These are phyloP conservation scores for Apostasia shenzhenica DNA, from an alignment of 106 monocot species.

Conservation along the genomic window DNA sequence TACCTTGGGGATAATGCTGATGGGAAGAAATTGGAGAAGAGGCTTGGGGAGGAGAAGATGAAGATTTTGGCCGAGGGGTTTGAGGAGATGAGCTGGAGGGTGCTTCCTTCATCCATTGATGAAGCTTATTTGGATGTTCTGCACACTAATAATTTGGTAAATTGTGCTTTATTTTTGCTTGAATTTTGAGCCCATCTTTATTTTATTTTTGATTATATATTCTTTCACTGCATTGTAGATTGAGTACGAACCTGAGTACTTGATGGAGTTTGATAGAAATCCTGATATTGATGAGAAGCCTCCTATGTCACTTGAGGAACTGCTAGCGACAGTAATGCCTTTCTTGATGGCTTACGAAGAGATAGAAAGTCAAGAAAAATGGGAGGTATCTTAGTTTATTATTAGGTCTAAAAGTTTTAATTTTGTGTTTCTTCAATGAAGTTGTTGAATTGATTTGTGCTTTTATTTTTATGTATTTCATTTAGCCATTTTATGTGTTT, in stretches of 20 bases:
- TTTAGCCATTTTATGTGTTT: too few species aligned
- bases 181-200: background rate
- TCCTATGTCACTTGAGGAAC: conserved; percentile 64
- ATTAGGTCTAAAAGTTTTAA: too few species aligned
- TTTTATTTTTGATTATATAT: background rate
- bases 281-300: conserved; percentile 97
- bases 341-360: conserved; percentile 96
- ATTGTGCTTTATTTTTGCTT: background rate
- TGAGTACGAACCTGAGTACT: conserved; percentile 92
- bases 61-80: conserved; percentile 45
- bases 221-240: conserved; percentile 38
- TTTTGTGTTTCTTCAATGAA: too few species aligned
- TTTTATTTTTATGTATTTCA: too few species aligned
- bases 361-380: conserved; percentile 82
- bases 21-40: conserved; percentile 70
- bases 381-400: conserved; percentile 51
- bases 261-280: conserved; percentile 66
- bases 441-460: too few species aligned
- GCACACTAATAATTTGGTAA: conserved; percentile 76
- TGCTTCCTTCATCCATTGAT: conserved; percentile 54
- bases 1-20: conserved; percentile 52
- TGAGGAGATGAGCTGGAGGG: conserved; percentile 40
- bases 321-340: conserved; percentile 75
- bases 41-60: conserved; percentile 72
- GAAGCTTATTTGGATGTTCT: conserved; percentile 66